Base-by-base conservation (phyloP, 345 rosid species). In the Murraya paniculata region DNA sequence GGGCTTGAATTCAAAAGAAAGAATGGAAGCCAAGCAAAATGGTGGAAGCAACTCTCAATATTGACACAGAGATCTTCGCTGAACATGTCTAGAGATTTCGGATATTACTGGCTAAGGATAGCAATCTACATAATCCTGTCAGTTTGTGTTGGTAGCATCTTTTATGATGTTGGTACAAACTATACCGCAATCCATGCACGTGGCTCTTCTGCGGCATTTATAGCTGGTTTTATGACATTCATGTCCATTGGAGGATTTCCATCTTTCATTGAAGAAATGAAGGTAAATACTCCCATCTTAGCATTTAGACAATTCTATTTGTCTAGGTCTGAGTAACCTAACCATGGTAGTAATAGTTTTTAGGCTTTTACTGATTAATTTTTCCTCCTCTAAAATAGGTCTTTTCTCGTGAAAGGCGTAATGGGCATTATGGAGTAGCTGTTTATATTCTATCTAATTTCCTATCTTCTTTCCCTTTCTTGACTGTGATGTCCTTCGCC, bases 221-320 rank as follows among this genome's bases (percentile, higher is more conserved):
- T 89, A 30, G 81, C 89, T 72, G 90, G 91, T 21, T 89, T 89
- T 62, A 89, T 89, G 91, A 84, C 86, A 25, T 85, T 87, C 86
- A 79, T 87, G 90, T 89, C 91, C 61, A 81, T 89, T 69, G 88
- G 90, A 75, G 90, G 90, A 41, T 89, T 89, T 65, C 91, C 86
- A 73, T 89, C 85, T 30, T 89, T 89, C 81, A 84, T 85, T 13
- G 90, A 89, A 82, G 91, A 89, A 74, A 64, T 85, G 68, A 89
- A 84, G 90, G 88, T 85, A 77, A 57, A 22, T n/a, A 59, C 9
- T 28, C 75, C 28, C 35, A 11, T 57, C 22, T 55, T 1, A 58
- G 3, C 7, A 74, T 35, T 73, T 35, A 31, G 45, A 57, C 50
- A 24, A 31, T 33, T 19, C 65, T 27, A 27, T 48, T 69, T 50